Base-by-base conservation (phyloP, 225 moss, liverwort and hornwort species). In the Marchantia polymorpha region DNA sequence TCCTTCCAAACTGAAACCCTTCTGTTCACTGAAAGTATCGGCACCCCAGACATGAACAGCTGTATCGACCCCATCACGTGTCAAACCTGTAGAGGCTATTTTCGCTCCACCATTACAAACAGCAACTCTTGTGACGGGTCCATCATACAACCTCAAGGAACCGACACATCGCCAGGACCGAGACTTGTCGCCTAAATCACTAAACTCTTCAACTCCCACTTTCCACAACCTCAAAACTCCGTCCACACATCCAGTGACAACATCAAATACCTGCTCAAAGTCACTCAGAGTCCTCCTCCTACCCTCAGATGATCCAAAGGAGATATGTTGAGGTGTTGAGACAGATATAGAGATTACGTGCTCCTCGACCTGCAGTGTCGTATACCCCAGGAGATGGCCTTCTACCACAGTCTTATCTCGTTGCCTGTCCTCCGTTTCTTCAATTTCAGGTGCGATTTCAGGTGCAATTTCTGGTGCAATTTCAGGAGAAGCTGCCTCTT, bases 11-110 rank as follows among this genome's bases (percentile, higher is more conserved):
- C 92, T 88, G 54, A 95, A 99, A 46, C 89, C 88, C 14, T 84
- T 86, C 74, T 90, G 80, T 79, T 89, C 90, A n/a, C 72, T 84
- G 70, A 87, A 90, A 85, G 90, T 90, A 74, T 95, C 92, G 73
- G 89, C 85, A 83, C 94, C 94, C 97, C 94, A 99, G 69, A 95
- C 90, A 64, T 92, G 90, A 55, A 99, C 89, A 50, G 78, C 81
- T 72, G 80, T 83, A 82, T 78, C 81, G 20, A 79, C 67, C 63
- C 87, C 84, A 48, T 76, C 67, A 53, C 17, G 12, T 47, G 77
- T 80, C 65, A 73, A 74, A 51, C 89, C 89, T 51, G 88, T 81
- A 25, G 93, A 91, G 78, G 97, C 91, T 75, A 99, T 74, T 77
- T 86, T 92, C 73, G 89, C 90, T 69, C 87, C 92, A 82, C 82